These are phyloP conservation scores for Ploettnerulaceae sp. DNA, from an alignment of 2,329 filamentous ascomycete species.

Conservation along the genomic window DNA sequence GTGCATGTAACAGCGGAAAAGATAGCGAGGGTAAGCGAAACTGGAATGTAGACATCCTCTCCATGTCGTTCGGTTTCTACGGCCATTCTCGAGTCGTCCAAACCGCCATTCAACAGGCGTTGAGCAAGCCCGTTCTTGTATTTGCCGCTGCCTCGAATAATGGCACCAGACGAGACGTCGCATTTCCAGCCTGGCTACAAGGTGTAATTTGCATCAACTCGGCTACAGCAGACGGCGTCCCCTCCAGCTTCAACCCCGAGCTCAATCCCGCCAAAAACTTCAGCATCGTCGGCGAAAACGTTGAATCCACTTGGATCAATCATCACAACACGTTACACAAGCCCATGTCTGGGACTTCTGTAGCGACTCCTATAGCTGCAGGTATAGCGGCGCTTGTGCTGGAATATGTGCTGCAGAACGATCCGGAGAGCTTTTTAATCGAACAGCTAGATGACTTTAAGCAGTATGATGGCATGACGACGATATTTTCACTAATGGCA, in stretches of 20 bases:
- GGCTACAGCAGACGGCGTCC: slow-evolving; percentile 12
- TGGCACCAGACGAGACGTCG: slow-evolving; percentile 10
- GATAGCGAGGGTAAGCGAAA: slow-evolving; percentile 9
- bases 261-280: slow-evolving; percentile 19
- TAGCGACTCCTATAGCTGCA: slow-evolving; percentile 27
- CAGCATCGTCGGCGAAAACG: slow-evolving; percentile 25
- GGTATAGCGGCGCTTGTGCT: slow-evolving; percentile 26
- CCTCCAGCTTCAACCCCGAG: slow-evolving; percentile 21
- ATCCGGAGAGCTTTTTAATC: slow-evolving; percentile 1
- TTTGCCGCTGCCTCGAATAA: slow-evolving; percentile 24
- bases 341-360: slow-evolving; percentile 25
- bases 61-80: slow-evolving; percentile 24
- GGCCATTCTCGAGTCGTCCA: neutral
- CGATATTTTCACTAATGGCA: slow-evolving; percentile 8
- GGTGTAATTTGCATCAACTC: slow-evolving; percentile 22
- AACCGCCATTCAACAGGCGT: slow-evolving; percentile 12
- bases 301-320: slow-evolving; percentile 22
- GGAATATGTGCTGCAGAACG: slow-evolving; percentile 14
- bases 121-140: slow-evolving; percentile 11
- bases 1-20: slow-evolving; percentile 13
- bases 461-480: slow-evolving; percentile 8
- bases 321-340: neutral
- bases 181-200: slow-evolving; percentile 18
- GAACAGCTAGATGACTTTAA: slow-evolving; percentile 8
- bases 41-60: slow-evolving; percentile 29